Base-by-base conservation (phyloP, 2,329 filamentous ascomycete genomes). In the Claviceps monticola region DNA sequence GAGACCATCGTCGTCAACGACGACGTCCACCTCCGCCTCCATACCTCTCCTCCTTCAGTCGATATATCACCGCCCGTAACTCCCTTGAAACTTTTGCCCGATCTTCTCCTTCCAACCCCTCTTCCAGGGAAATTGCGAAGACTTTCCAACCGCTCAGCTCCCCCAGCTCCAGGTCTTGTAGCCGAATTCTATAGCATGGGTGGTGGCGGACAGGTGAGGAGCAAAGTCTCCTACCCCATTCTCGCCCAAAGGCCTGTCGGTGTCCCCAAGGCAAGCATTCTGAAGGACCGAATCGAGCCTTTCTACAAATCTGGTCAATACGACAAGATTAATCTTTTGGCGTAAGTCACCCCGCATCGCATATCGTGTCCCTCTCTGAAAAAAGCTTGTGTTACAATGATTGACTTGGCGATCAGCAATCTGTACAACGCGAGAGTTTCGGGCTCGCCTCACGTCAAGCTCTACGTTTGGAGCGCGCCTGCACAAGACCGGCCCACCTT, bases 381-480 rank as follows among this genome's bases (percentile, higher is more conserved):
- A 39, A 7, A 7, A 23, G 6, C 7, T 37, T 43, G 39, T 14
- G 11, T 11, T 11, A 34, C 23, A 14, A 42, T 16, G 14, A 45
- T 19, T 50, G 34, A 39, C 50, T 26, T 26, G 3, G 36, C 14
- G 14, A 39, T 16, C 47, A 70, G 67, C 29, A 69, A 67, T 51
- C 60, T 70, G 56, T 66, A 68, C 62, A 69, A 69, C 56, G 66
- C 62, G 50, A 64, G 60, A 41, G 64, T 62, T 55, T 82, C 82
- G 9, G 88, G 88, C 58, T 71, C 80, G 57, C 79, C 87, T 29
- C 77, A 91, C 64, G 81, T 97, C 62, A 85, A 89, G 69, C 82
- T 98, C 53, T 88, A 77, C 54, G 88, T 89, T 53, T 95, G 90
- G 79, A 83, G 86, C 52, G 88, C 88, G 14, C 90, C 90, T 1